Evolutionary conservation across 2,329 filamentous ascomycete genomes (phyloP), one percentile per base, ranked within the genome.

Genomic region (Chrysosporium keratinophilum): DNA sequence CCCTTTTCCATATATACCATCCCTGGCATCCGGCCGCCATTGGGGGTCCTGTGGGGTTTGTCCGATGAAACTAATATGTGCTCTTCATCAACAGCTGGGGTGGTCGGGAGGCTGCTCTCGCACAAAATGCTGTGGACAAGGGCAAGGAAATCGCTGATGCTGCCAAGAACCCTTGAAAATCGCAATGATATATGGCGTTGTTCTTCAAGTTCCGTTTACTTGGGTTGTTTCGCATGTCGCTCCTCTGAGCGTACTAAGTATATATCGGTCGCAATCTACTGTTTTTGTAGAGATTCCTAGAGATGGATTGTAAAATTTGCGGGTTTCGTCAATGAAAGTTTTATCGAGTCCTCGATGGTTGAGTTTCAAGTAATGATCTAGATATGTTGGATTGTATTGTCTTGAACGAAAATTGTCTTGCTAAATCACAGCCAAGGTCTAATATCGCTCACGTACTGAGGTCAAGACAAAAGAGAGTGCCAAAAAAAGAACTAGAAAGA

Each of bases 101-200:
- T 50, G 70, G 70, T 35, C 70, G 68, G 52, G 70, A 72, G 61
- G 65, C 69, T 53, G 44, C 64, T 56, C 67, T 72, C 50, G 69
- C 67, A 31, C 40, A 55, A 31, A 7, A 50, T 19, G 65, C 65
- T 15, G 56, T 66, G 54, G 65, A 50, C 6, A 60, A 65, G 12
- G 56, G 64, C 54, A 52, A 66, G 58, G 65, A 65, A 51, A 60
- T 59, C 31, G 52, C 64, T n/a, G 56, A 67, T 55, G 66, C 48
- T 11, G 64, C 65, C 12, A 58, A 66, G 56, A 53, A 43, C 19
- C 40, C 33, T 15, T 50, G 34, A 54, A 37, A 31, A 31, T 52
- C 33, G 15, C 41, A 15, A 40, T 48, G 17, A 14, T 51, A 44
- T 50, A 15, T 45, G 14, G 15, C 48, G 14, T 50, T 34, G 45